These are phyloP conservation scores for Huntiella omanensis DNA, from an alignment of 2,329 filamentous ascomycete species.

Conservation along the genomic window DNA sequence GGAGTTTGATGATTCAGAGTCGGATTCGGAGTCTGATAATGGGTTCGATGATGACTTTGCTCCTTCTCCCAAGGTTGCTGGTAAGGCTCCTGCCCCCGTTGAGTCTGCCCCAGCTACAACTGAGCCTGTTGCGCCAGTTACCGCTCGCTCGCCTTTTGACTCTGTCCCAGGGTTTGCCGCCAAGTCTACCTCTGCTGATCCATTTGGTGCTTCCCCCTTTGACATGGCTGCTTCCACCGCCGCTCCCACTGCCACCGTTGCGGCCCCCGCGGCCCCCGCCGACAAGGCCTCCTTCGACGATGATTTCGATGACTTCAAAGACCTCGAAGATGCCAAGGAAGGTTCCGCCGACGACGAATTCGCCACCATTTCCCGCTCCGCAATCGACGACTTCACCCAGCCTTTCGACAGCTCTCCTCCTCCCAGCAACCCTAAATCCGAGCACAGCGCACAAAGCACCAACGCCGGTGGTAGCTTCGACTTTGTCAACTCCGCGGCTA, in stretches of 20 bases:
- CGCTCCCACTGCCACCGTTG: constrained; percentile 15
- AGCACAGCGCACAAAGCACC: constrained; percentile 20
- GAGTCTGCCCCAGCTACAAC: constrained; percentile 13
- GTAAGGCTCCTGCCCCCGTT: constrained; percentile 15
- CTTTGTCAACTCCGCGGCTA: constrained; percentile 26
- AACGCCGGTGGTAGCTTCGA: constrained; percentile 36
- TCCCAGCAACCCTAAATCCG: constrained; percentile 33
- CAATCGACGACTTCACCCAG: constrained; percentile 61
- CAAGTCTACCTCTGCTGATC: constrained; percentile 18
- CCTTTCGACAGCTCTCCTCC: constrained; percentile 56
- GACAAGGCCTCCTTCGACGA: constrained; percentile 47
- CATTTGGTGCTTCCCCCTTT: constrained; percentile 21
- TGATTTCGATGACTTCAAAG: constrained; percentile 64
- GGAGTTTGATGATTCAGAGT: constrained; percentile 74
- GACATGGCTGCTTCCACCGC: constrained; percentile 15
- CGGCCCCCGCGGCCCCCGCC: constrained; percentile 21
- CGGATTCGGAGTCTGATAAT: constrained; percentile 56
- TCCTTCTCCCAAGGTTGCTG: constrained; percentile 30
- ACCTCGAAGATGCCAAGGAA: constrained; percentile 69
- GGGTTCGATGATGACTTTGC: constrained; percentile 92
- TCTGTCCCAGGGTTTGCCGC: constrained; percentile 12
- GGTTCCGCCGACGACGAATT: constrained; percentile 64
- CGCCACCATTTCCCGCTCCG: constrained; percentile 51
- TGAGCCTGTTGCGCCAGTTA: constrained; percentile 5
- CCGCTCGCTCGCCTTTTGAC: constrained; percentile 3